phyloP scores from a whole-genome alignment of 371 early-diverging fungal genomes.

The Mucor irregularis region DNA sequence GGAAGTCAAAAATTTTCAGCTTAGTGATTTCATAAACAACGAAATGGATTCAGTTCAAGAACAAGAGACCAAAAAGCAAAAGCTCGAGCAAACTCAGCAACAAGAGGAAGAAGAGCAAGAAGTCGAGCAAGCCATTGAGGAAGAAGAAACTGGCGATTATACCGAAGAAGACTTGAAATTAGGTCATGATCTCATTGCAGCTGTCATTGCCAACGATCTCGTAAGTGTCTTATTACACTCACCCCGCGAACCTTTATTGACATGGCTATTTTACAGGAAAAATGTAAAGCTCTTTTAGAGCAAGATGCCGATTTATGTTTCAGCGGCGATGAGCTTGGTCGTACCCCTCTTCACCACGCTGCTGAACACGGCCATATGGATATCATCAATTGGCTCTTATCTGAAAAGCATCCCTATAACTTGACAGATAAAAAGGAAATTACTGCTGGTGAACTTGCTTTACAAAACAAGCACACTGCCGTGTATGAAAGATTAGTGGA shows the following conservation, averaged over 20 bases:
- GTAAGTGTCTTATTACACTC: slow-evolving; percentile 15
- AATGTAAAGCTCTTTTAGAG: slow-evolving; percentile 33
- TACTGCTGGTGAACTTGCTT: slow-evolving; percentile 55
- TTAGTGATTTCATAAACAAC: neutral
- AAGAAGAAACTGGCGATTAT: slow-evolving; percentile 15
- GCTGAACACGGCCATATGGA: slow-evolving; percentile 49
- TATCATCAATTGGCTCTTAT: slow-evolving; percentile 58
- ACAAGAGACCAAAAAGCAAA: slow-evolving; percentile 27
- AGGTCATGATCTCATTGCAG: slow-evolving; percentile 36
- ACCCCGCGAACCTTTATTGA: neutral
- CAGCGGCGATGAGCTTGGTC: slow-evolving; percentile 40
- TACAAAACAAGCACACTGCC: slow-evolving; percentile 48
- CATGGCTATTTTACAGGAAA: slow-evolving; percentile 23
- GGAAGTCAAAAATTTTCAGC: neutral
- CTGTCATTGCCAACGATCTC: slow-evolving; percentile 43
- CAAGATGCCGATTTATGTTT: slow-evolving; percentile 49
- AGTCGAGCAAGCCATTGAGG: slow-evolving; percentile 7
- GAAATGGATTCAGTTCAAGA: slow-evolving; percentile 4
- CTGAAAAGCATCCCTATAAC: slow-evolving; percentile 60
- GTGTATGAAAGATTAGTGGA: slow-evolving; percentile 67
- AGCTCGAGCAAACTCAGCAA: slow-evolving; percentile 4
- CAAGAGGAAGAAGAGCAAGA: neutral
- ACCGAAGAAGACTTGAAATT: slow-evolving; percentile 38
- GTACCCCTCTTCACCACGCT: slow-evolving; percentile 51
- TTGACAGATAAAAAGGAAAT: slow-evolving; percentile 43